Conservation (phyloP, 768 basidiomycete species). For the Leccinum imitatum region DNA sequence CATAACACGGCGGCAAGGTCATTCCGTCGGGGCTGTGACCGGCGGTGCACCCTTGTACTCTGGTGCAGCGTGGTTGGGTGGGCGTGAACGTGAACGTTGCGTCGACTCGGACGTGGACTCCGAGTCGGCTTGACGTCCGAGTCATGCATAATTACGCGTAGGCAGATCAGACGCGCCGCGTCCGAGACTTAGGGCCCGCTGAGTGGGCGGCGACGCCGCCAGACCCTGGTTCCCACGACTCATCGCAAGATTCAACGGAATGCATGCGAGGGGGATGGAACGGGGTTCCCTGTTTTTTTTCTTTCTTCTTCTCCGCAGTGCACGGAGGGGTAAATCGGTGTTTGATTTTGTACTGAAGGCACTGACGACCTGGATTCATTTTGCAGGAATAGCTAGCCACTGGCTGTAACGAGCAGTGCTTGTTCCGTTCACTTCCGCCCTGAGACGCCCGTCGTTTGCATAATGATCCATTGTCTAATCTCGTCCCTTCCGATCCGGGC, state of each 20-base stretch:
- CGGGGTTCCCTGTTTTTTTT: neutral
- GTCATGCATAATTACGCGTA: neutral
- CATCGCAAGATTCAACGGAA: neutral
- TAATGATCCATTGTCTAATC: slow-evolving; percentile 24
- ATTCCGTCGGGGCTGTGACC: slow-evolving; percentile 17
- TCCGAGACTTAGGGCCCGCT: too few relatives aligned
- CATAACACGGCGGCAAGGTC: neutral
- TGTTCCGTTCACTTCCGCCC: slow-evolving; percentile 17
- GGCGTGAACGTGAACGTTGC: too few relatives aligned
- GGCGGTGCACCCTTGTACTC: slow-evolving; percentile 15
- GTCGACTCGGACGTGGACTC: neutral
- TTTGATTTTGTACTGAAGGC: slow-evolving; percentile 16
- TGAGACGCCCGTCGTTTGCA: slow-evolving; percentile 19
- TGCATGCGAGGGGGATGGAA: neutral
- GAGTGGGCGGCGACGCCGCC: neutral
- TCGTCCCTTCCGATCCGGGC: slow-evolving; percentile 17
- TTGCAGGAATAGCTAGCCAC: slow-evolving; percentile 23
- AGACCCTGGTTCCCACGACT: neutral
- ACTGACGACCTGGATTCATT: slow-evolving; percentile 25
- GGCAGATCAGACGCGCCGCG: neutral
- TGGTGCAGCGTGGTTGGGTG: neutral
- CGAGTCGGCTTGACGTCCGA: neutral
- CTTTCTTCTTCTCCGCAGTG: slow-evolving; percentile 16
- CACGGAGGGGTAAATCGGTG: slow-evolving; percentile 20
- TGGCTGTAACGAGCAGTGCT: slow-evolving; percentile 25